Evolutionary conservation across 495 filamentous ascomycete species (phyloP).

Genomic region (Penicillium simplicissimum): DNA sequence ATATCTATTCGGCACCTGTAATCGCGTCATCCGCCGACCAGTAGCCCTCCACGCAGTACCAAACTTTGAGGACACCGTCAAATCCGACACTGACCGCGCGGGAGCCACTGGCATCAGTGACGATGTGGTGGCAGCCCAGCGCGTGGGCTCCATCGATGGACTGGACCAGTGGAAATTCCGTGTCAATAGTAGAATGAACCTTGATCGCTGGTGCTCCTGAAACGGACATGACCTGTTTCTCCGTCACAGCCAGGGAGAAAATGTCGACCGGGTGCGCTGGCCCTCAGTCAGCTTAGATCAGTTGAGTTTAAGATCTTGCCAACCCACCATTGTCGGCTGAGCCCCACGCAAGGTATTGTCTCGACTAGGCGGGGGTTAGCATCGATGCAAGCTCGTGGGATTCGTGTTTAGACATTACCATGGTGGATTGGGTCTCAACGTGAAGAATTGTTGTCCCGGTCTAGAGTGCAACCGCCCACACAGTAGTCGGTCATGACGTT

Average conservation of each 20-base stretch:
- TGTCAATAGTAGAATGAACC: slow-evolving; percentile 67
- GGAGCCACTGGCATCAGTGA: slow-evolving; percentile 64
- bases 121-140: slow-evolving; percentile 86
- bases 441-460: not conserved
- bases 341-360: slow-evolving; percentile 93
- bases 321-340: slow-evolving; percentile 79
- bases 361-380: slow-evolving; percentile 62
- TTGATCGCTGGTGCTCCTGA: slow-evolving; percentile 79
- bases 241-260: slow-evolving; percentile 83
- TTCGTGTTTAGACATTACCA: not conserved
- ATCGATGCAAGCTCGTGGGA: not conserved
- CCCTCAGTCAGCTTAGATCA: slow-evolving; percentile 23
- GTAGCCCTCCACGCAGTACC: slow-evolving; percentile 58
- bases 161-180: slow-evolving; percentile 74
- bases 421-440: not conserved
- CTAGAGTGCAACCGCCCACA: not conserved
- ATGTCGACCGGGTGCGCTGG: slow-evolving; percentile 85
- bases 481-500: not conserved
- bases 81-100: slow-evolving; percentile 83
- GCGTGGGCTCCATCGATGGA: slow-evolving; percentile 74
- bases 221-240: slow-evolving; percentile 72
- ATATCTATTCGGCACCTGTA: slow-evolving; percentile 37
- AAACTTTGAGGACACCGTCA: slow-evolving; percentile 80
- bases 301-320: slow-evolving; percentile 7
- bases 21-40: slow-evolving; percentile 55